Base-by-base conservation (phyloP, 2,329 filamentous ascomycete genomes). In the Scedosporium minutisporum region DNA sequence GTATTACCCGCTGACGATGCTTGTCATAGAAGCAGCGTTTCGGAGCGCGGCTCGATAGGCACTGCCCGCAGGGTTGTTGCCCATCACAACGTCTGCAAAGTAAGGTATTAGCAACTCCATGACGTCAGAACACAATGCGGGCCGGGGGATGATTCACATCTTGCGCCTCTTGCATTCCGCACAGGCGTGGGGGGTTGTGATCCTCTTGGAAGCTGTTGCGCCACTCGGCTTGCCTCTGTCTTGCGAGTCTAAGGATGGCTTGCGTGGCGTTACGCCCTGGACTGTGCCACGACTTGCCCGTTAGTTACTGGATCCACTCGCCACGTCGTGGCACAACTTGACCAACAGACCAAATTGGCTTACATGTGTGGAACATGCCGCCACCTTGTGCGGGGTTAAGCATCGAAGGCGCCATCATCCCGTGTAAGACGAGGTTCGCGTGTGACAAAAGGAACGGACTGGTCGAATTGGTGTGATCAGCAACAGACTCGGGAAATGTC, bases 11-110 rank as follows among this genome's bases (percentile, higher is more conserved):
- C 72, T 90, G 88, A 16, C 89, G 82, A 66, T 91, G 89, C 75
- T 93, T 91, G 67, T 91, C 88, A 73, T 93, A 93, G 69, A 87
- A 87, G 71, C 90, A 93, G 62, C 85, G 81, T 72, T 92, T 90
- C 3, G 89, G 87, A 65, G 90, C 89, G 63, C 90, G 86, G 71
- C 91, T 93, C 73, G 89, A 92, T 63, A 90, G 82, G 71, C 90
- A 95, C 71, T 92, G 90, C 44, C 89, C 88, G 71, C 90, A 95
- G 10, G 90, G 90, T 70, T 91, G 87, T 67, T 87, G 84, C 62
- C 90, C 90, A 76, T 93, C 89, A 71, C 90, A 95, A 66, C 90
- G 87, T 63, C 78, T 80, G 29, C 38, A 27, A 38, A 29, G 18
- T 21, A 21, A 62, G n/a, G 33, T n/a, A 12, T 44, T 25, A 60